Conservation (phyloP, 2,329 filamentous ascomycete genomes). For the Epichloe hybrida region DNA sequence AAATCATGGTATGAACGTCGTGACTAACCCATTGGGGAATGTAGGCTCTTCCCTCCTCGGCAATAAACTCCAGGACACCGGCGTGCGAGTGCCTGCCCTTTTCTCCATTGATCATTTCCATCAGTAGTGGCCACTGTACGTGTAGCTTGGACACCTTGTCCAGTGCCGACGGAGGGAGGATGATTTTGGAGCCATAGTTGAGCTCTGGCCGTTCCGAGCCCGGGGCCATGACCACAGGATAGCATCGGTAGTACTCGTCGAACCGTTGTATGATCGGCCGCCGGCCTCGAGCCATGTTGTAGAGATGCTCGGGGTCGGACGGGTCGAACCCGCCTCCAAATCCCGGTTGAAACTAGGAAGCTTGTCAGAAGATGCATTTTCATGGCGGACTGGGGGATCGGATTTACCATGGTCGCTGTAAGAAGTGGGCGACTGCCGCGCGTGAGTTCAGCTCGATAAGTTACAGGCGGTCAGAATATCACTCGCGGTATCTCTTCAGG, state of each 20-base stretch:
- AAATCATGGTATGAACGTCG: background rate
- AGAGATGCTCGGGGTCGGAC: slow-evolving; percentile 33
- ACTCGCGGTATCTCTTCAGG: background rate
- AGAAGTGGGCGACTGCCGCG: background rate
- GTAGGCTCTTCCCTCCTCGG: slow-evolving; percentile 93
- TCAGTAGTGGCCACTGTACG: slow-evolving; percentile 93
- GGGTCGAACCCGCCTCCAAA: slow-evolving; percentile 32
- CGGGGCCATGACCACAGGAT: slow-evolving; percentile 87
- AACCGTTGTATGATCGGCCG: slow-evolving; percentile 58
- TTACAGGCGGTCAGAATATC: background rate
- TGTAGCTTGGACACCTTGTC: slow-evolving; percentile 94
- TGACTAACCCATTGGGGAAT: slow-evolving; percentile 76
- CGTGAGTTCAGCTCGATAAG: background rate
- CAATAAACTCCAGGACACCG: slow-evolving; percentile 93
- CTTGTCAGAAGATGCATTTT: background rate
- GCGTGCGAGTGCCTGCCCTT: slow-evolving; percentile 74
- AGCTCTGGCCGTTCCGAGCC: slow-evolving; percentile 78
- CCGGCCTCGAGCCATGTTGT: slow-evolving; percentile 34
- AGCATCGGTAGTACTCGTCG: slow-evolving; percentile 97
- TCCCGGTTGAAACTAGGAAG: slow-evolving; percentile 13
- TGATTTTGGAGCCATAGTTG: slow-evolving; percentile 95
- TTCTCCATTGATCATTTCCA: slow-evolving; percentile 86
- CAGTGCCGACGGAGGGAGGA: slow-evolving; percentile 88
- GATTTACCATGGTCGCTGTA: slow-evolving; percentile 1
- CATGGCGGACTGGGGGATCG: background rate